A percentile compares a stretch with the other conserved stretches of the same genome.
phyloP scores from a whole-genome alignment of 2,329 filamentous ascomycete species.

The Dactylellina haptotyla region DNA sequence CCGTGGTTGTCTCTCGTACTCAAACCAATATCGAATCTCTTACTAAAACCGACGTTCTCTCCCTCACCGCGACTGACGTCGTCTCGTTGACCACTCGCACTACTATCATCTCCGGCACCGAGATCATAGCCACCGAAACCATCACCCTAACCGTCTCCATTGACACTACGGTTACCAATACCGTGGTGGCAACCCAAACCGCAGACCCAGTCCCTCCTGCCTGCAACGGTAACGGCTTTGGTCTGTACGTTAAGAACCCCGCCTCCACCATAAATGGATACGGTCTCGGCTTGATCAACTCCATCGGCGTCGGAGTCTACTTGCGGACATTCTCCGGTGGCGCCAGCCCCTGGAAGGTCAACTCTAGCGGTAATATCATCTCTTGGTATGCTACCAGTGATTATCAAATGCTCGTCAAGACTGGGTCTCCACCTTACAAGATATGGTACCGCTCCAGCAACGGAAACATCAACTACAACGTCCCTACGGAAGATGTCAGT shows the following conservation, averaged over 20 bases:
- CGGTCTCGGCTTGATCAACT: constrained; percentile 27
- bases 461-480: constrained; percentile 8
- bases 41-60: too few species aligned
- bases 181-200: constrained; percentile 20
- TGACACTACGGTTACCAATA: constrained; percentile 6
- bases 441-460: constrained; percentile 2
- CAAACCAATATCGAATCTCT: too few species aligned
- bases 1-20: too few species aligned
- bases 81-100: constrained; percentile 22
- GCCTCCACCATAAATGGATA: background rate
- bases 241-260: background rate
- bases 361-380: constrained; percentile 1
- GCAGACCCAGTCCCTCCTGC: constrained; percentile 17
- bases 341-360: background rate
- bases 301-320: constrained; percentile 28
- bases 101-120: constrained; percentile 29
- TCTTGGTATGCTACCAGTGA: constrained; percentile 6
- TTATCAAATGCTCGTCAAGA: background rate
- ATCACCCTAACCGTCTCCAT: constrained; percentile 5
- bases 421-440: background rate
- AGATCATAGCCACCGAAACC: constrained; percentile 21
- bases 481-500: background rate
- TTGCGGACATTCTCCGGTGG: constrained; percentile 14
- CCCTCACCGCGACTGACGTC: too few species aligned
- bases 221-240: constrained; percentile 29